A percentile compares a stretch with the other conserved stretches of the same genome.
Evolutionary conservation across 352 stramenopile genomes (phyloP).

Genomic region (Phytophthora podocarpi): DNA sequence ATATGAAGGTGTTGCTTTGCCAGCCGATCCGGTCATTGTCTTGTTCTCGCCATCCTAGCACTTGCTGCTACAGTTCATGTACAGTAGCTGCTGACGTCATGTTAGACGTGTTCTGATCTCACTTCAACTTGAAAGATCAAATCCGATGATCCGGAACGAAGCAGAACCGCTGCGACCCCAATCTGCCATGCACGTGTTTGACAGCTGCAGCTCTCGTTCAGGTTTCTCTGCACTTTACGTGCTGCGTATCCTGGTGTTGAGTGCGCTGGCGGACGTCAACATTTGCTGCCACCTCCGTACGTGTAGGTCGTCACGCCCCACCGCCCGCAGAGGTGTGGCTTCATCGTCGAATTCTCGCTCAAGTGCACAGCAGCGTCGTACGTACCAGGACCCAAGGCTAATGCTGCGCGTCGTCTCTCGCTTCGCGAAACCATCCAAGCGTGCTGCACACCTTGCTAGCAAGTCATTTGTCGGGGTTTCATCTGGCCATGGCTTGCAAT

Average conservation of each 20-base stretch:
- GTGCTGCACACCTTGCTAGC: constrained; percentile 3
- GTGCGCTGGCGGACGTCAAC: constrained; percentile 7
- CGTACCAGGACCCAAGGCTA: no score
- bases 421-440: constrained; percentile 21
- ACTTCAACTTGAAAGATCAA: constrained; percentile 26
- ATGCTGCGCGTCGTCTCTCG: constrained; percentile 33
- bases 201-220: neutral
- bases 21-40: no score
- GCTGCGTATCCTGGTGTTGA: constrained; percentile 1
- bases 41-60: no score
- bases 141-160: constrained; percentile 4
- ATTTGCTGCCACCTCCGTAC: constrained; percentile 1
- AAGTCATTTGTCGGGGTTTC: constrained; percentile 22
- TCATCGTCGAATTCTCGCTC: constrained; percentile 19
- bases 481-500: neutral
- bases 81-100: no score
- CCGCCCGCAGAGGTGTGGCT: neutral
- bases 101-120: no score
- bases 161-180: constrained; percentile 19
- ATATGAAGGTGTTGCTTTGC: no score
- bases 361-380: no score
- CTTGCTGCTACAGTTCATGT: no score
- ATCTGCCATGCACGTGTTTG: no score
- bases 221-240: constrained; percentile 10
- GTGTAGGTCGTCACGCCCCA: neutral